Evolutionary conservation across 2,329 filamentous ascomycete species (phyloP).

Genomic region (Colletotrichum sp.): DNA sequence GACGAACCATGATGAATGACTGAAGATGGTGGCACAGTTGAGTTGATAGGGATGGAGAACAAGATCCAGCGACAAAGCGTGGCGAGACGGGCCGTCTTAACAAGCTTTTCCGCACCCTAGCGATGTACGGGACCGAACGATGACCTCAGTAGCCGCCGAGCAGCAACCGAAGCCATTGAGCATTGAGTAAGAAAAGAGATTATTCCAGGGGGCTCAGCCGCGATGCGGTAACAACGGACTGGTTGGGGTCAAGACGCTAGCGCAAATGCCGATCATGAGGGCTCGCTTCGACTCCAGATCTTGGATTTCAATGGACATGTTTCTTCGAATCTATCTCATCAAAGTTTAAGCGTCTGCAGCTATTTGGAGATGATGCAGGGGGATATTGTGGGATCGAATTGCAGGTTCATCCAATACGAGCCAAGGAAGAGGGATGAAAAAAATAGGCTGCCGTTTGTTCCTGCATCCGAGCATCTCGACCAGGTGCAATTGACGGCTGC

Average conservation of each 20-base stretch:
- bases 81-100: not conserved
- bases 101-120: not conserved
- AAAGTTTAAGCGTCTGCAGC: not conserved
- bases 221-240: not conserved
- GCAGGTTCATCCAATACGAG: conserved; percentile 8
- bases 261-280: not conserved
- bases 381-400: not conserved
- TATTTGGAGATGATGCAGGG: not conserved
- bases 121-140: not conserved
- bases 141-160: not conserved
- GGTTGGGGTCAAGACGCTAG: not conserved
- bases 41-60: not conserved
- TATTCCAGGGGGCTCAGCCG: not conserved
- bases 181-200: not conserved
- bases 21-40: not conserved
- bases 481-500: conserved; percentile 9
- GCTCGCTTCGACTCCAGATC: not conserved
- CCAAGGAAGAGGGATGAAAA: not conserved
- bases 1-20: conserved; percentile 10
- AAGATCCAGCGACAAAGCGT: not conserved
- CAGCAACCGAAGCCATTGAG: not conserved
- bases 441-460: not conserved
- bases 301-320: not conserved
- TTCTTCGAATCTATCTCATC: not conserved
- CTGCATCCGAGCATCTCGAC: not conserved